Evolutionary conservation across 768 basidiomycete genomes (phyloP).

Genomic region (Cantharellus anzutake): DNA sequence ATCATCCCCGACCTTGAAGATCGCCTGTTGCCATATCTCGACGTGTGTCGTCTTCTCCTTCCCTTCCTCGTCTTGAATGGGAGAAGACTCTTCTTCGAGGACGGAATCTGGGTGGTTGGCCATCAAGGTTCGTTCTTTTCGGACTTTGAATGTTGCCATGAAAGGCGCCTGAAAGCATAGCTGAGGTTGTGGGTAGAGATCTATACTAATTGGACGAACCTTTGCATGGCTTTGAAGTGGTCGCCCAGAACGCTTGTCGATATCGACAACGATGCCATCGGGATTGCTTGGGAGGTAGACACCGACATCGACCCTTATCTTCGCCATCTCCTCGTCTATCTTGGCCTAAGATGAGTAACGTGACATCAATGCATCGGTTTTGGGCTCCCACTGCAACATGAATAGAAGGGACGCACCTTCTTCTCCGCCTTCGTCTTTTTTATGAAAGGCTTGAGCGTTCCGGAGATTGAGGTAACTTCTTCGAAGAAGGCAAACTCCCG

Average conservation of each 20-base stretch:
- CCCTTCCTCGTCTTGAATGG: conserved; percentile 11
- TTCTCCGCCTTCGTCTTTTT: conserved; percentile 92
- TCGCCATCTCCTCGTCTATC: conserved; percentile 99
- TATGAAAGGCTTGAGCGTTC: conserved; percentile 90
- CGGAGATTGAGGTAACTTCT: conserved; percentile 94
- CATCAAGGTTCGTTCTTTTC: conserved; percentile 58
- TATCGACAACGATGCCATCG: conserved; percentile 89
- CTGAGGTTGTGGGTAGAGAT: background rate
- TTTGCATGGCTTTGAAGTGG: conserved; percentile 97
- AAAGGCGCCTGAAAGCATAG: conserved; percentile 64
- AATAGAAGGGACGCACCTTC: conserved; percentile 37
- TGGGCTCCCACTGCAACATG: background rate
- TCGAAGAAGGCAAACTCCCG: conserved; percentile 92
- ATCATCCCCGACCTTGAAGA: conserved; percentile 99
- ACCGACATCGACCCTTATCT: conserved; percentile 81
- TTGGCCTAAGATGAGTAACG: conserved; percentile 43
- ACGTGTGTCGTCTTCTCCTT: conserved; percentile 37
- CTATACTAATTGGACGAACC: conserved; percentile 23
- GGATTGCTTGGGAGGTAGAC: conserved; percentile 97
- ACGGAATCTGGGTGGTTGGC: conserved; percentile 57
- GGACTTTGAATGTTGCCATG: conserved; percentile 99
- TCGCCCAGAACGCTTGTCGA: conserved; percentile 90
- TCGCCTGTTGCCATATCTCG: conserved; percentile 93
- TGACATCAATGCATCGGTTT: conserved; percentile 1
- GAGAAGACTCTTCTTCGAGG: conserved; percentile 23